phyloP scores from a whole-genome alignment of 129 eudicot genomes.

The Scalesia atractyloides region DNA sequence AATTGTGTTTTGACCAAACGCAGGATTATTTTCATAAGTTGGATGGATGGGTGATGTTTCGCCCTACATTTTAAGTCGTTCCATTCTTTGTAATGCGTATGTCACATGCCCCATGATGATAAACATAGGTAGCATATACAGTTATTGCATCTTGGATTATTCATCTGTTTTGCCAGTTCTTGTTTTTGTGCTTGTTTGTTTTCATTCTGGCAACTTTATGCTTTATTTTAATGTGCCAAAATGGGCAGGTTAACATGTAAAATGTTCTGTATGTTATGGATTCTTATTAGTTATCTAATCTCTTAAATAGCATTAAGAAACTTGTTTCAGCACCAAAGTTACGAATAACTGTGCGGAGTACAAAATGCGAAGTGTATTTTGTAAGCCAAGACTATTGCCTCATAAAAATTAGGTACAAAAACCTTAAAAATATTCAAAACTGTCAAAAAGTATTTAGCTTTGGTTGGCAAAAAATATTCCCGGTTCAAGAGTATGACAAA shows the following conservation, averaged over 20 bases:
- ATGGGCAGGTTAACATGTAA: neutral
- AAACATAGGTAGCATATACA: conserved; percentile 30
- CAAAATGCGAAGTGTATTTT: neutral
- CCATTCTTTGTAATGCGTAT: conserved; percentile 24
- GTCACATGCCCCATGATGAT: conserved; percentile 27
- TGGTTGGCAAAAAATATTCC: conserved; percentile 62
- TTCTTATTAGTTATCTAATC: neutral
- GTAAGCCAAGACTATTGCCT: neutral
- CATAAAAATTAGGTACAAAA: neutral
- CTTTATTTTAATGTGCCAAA: neutral
- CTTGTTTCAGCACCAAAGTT: conserved; percentile 1
- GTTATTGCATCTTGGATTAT: conserved; percentile 17
- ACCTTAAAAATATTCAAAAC: conserved; percentile 25
- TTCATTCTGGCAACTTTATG: neutral
- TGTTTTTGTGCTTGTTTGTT: neutral
- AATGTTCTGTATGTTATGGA: neutral
- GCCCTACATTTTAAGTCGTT: conserved; percentile 22
- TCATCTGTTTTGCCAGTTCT: neutral
- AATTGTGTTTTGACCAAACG: conserved; percentile 17
- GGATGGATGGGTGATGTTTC: conserved; percentile 24
- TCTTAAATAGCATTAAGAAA: neutral
- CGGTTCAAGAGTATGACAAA: conserved; percentile 58
- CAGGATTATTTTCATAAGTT: conserved; percentile 33
- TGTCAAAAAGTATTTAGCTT: conserved; percentile 32
- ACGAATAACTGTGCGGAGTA: neutral